Base-by-base conservation (phyloP, 441 rosid genomes). In the Syzygium syzygioides region DNA sequence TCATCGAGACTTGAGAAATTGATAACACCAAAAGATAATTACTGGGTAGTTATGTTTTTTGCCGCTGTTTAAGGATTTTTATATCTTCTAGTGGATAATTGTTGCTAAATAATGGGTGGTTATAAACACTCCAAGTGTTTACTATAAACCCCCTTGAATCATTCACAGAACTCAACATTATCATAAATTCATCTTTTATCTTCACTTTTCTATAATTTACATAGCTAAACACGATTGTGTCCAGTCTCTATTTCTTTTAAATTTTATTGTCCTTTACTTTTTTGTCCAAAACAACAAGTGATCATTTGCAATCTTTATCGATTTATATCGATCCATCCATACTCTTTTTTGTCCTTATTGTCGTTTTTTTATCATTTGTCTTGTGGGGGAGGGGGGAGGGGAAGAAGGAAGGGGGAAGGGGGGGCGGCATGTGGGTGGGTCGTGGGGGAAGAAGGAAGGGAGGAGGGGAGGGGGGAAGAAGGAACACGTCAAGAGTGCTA, bases 171-270 rank as follows among this genome's bases (percentile, higher is more conserved):
- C 79, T 17, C 45, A 9, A 66, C 11, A 3, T 32, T 8, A 0
- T 64, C 1, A 1, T 30, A 64, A 64, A 30, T 18, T 34, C 9
- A 1, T 17, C 9, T 1, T 32, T 34, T 68, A 68, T 11, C 15
- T 68, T 34, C 8, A 68, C 4, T 5, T 32, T 68, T 19, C 2
- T 34, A 50, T 0, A 71, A 71, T 71, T 71, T 71, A 20, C 9
- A 3, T 37, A 14, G 1, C 6, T 11, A 14, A 9, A 37, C 17
- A 20, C 3, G 9, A 37, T 0, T 0, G 1, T 71, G 28, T 17
- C 28, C 6, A 0, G 50, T 34, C 15, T 23, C 9, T 0, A 45
- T 4, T 12, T 5, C 28, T 28, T 37, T 20, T 37, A 71, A 37
- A 34, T 19, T 37, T 37, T 71, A 4, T 71, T 11, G 4, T 37